Conservation (phyloP, 257 asterid genomes). For the Datura wrightii region DNA sequence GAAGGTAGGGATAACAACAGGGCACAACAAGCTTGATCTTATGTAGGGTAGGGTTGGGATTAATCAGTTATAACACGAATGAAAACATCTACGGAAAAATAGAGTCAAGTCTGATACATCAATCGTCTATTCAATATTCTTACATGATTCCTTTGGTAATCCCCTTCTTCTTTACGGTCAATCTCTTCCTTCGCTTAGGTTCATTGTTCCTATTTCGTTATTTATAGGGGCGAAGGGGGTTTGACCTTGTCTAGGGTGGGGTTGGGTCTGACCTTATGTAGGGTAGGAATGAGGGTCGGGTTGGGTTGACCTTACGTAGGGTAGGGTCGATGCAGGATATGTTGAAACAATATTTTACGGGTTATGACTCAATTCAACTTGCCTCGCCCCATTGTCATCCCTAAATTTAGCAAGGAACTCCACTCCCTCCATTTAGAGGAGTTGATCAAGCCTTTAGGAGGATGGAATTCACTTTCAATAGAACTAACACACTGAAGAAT, state of each 20-base stretch:
- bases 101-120: background rate
- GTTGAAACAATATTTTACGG: background rate
- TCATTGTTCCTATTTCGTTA: background rate
- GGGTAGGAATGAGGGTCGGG: too few species aligned
- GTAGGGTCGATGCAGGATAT: background rate
- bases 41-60: background rate
- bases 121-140: background rate
- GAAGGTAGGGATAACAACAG: background rate
- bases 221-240: too few species aligned
- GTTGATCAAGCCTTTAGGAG: background rate
- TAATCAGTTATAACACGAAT: background rate
- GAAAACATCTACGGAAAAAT: too few species aligned
- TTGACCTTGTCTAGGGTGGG: too few species aligned
- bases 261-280: too few species aligned
- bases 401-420: background rate
- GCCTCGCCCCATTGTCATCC: background rate
- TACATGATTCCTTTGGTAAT: background rate
- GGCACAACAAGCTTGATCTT: background rate
- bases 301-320: too few species aligned
- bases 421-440: background rate
- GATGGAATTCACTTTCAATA: background rate
- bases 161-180: background rate
- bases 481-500: background rate
- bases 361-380: background rate
- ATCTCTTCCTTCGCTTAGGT: background rate